Conservation (phyloP, 2,329 filamentous ascomycete species). For the Sporothrix protearum region DNA sequence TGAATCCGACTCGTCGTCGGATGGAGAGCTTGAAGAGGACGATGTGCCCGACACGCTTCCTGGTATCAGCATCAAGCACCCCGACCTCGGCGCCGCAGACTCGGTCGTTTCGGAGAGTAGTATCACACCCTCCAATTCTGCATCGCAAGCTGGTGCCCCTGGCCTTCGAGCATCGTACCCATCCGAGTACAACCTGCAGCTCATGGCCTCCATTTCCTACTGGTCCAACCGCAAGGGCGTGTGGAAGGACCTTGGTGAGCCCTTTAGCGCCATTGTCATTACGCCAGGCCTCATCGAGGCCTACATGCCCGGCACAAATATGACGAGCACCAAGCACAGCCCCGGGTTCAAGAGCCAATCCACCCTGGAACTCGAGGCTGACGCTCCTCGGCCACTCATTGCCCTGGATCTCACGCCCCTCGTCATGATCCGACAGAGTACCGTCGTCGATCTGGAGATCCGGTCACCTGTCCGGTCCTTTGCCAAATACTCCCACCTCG, state of each 20-base stretch:
- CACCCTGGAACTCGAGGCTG: conserved; percentile 33
- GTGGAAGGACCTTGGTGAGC: conserved; percentile 57
- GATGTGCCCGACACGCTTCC: conserved; percentile 58
- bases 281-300: conserved; percentile 57
- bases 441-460: conserved; percentile 88
- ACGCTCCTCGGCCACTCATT: conserved; percentile 48
- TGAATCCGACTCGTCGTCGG: conserved; percentile 47
- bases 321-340: conserved; percentile 1
- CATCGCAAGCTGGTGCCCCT: conserved; percentile 65
- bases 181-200: conserved; percentile 45
- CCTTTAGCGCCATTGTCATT: conserved; percentile 54
- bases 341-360: conserved; percentile 30
- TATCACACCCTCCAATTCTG: conserved; percentile 74
- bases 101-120: conserved; percentile 54
- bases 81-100: conserved; percentile 35
- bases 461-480: conserved; percentile 75
- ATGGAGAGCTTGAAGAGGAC: conserved; percentile 57
- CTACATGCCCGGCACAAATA: conserved; percentile 25
- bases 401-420: conserved; percentile 86
- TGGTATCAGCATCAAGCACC: conserved; percentile 54
- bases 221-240: conserved; percentile 58
- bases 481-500: conserved; percentile 64
- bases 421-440: conserved; percentile 85
- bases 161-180: conserved; percentile 51
- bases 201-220: conserved; percentile 55